Base-by-base conservation (phyloP, 1,284 basidiomycete genomes). In the Ustilago tritici region DNA sequence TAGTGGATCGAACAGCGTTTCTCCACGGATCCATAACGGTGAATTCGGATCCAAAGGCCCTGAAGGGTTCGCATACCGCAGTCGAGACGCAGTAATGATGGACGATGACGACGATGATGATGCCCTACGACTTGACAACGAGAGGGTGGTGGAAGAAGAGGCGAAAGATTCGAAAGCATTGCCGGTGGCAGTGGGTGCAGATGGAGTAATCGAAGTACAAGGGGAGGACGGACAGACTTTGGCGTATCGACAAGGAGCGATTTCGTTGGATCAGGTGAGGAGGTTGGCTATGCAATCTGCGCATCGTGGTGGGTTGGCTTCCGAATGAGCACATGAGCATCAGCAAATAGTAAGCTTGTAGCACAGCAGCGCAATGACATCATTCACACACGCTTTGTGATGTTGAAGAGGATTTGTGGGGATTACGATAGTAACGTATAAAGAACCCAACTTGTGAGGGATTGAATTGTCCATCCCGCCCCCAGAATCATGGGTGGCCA, bases 401-500 rank as follows among this genome's bases (percentile, higher is more conserved):
- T 28, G 43, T n/a, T 46, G n/a, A 46, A 19, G 3, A 19, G 19
- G 55, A 3, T 28, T 28, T 28, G 23, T 28, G 23, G 23, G 3
- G 43, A 6, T 46, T 19, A 46, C 5, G n/a, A 19, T 5, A 71
- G 56, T 9, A 23, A 50, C 0, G 11, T 43, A 40, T 63, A 61
- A 36, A 74, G 43, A 1, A 31, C 4, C 3, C 17, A 57, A 43
- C 71, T 74, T 0, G 41, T 47, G 14, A 50, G 5, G 3, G 66
- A 62, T 36, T 74, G 71, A 0, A 90, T 89, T 0, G 84, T 87
- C 94, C 94, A 95, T 0, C 93, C 94, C 1, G 88, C 87, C 1
- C 94, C 85, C 47, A 96, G 92, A 46, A 95, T 91, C 15, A 90
- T 75, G 2, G 92, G 93, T 0, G 93, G 70, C 40, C 23, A 62